A percentile compares a stretch with the other conserved stretches of the same genome.
These are phyloP conservation scores for Metarhizium sp. DNA, from an alignment of 2,329 filamentous ascomycete genomes.

Conservation along the genomic window DNA sequence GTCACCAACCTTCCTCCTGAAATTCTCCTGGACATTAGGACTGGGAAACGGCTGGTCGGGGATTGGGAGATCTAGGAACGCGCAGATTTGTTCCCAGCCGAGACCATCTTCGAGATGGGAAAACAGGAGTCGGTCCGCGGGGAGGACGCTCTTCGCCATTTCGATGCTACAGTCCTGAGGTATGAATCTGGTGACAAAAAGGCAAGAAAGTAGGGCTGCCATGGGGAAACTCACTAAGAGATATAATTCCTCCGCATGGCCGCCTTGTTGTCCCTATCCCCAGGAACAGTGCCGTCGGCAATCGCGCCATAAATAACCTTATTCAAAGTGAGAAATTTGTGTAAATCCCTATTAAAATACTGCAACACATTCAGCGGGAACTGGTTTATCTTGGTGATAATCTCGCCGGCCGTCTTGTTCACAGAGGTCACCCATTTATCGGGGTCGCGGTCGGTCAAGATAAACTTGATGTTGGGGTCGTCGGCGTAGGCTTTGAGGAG, in stretches of 20 bases:
- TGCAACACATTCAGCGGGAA: constrained; percentile 18
- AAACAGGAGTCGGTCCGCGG: constrained; percentile 17
- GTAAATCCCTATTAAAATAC: constrained; percentile 7
- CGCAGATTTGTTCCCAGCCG: constrained; percentile 18
- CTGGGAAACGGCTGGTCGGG: too few species aligned
- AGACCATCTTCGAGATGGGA: constrained; percentile 24
- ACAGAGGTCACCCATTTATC: constrained; percentile 21
- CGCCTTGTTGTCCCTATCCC: background rate
- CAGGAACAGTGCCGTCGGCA: too few species aligned
- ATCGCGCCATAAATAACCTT: too few species aligned
- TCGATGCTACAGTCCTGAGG: constrained; percentile 4
- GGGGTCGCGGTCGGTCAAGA: constrained; percentile 24
- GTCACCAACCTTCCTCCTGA: too few species aligned
- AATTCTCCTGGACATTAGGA: too few species aligned
- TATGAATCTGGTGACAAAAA: too few species aligned
- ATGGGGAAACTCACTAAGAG: background rate
- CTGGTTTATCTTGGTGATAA: background rate
- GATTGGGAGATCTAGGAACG: too few species aligned
- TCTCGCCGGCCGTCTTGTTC: constrained; percentile 14
- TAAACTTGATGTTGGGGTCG: constrained; percentile 26
- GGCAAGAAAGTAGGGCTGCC: background rate
- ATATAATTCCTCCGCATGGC: constrained; percentile 1
- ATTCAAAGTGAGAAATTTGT: too few species aligned
- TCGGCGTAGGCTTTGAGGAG: constrained; percentile 15
- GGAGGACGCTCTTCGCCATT: constrained; percentile 15